Evolutionary conservation across 192 early-diverging fungal genomes (phyloP), one percentile per base, ranked within the genome.

Genomic region (Glomus cerebriforme): DNA sequence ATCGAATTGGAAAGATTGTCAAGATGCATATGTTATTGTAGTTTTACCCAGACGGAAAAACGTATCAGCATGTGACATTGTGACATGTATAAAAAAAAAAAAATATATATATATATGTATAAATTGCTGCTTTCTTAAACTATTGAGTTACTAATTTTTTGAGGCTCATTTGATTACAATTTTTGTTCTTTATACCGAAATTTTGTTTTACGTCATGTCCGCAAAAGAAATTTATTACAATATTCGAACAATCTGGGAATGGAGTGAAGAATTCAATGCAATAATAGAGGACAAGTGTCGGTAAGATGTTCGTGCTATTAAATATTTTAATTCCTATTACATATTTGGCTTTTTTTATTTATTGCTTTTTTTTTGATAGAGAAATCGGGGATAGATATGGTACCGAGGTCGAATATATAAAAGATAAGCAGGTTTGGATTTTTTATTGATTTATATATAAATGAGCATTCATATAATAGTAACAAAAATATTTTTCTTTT

Each of bases 191-290:
- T 68, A 15, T 19, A 13, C n/a, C 12, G 31, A 68, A 13, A 13
- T 4, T 8, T 69, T 13, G 19, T 69, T 19, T 69, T 2, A 8
- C 32, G 34, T 15, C 58, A 54, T 26, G 12, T 43, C n/a, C n/a
- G 39, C 12, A 24, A 2, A 45, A 45, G 59, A 76, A 43, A 7
- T 64, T 43, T 7, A 27, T 5, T 64, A 60, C 27, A 43, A 7
- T 19, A 22, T 76, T 17, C 37, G 60, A 43, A 76, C 74, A 9
- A 76, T 76, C 3, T 76, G 74, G 74, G 74, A 63, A 5, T 76
- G 74, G 74, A 43, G 8, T 17, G 74, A 64, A 29, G 12, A 45
- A 12, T 35, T 29, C 5, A 37, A 47, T 27, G 15, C n/a, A 43
- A 35, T 47, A 45, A 26, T 76, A 47, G 8, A 47, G 29, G 37